Evolutionary conservation across 1,284 basidiomycete species (phyloP).

Genomic region (Porogramme epimiltina): DNA sequence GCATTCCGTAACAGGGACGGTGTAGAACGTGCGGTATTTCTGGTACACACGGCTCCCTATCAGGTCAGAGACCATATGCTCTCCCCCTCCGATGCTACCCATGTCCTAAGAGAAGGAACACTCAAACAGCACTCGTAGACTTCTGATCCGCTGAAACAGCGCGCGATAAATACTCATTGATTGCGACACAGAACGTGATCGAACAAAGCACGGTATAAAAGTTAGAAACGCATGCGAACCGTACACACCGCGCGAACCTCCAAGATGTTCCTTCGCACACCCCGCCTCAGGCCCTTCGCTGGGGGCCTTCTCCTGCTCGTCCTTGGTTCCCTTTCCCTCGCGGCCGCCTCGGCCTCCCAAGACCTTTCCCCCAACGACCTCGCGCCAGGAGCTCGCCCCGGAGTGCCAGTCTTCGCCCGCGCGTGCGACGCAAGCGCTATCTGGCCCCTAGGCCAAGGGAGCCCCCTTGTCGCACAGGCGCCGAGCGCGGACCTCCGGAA

Average conservation of each 20-base stretch:
- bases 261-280: conserved; percentile 11
- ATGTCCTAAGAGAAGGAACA: background rate
- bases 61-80: conserved; percentile 16
- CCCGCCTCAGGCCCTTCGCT: conserved; percentile 3
- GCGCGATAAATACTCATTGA: background rate
- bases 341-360: background rate
- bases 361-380: background rate
- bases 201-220: background rate
- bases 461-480: conserved; percentile 40
- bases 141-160: conserved; percentile 12
- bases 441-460: conserved; percentile 53
- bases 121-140: background rate
- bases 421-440: conserved; percentile 30
- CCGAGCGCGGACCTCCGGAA: conserved; percentile 43
- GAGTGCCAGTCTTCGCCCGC: conserved; percentile 11
- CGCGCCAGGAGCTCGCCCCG: background rate
- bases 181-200: background rate
- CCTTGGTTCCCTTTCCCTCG: conserved; percentile 6
- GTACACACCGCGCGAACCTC: background rate
- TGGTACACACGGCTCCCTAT: conserved; percentile 4
- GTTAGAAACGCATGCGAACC: background rate
- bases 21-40: background rate
- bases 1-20: conserved; percentile 2
- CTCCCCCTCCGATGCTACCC: background rate
- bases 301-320: conserved; percentile 12